Base-by-base conservation (phyloP, 805 yeast species). In the Zygoascus biomembranicola region DNA sequence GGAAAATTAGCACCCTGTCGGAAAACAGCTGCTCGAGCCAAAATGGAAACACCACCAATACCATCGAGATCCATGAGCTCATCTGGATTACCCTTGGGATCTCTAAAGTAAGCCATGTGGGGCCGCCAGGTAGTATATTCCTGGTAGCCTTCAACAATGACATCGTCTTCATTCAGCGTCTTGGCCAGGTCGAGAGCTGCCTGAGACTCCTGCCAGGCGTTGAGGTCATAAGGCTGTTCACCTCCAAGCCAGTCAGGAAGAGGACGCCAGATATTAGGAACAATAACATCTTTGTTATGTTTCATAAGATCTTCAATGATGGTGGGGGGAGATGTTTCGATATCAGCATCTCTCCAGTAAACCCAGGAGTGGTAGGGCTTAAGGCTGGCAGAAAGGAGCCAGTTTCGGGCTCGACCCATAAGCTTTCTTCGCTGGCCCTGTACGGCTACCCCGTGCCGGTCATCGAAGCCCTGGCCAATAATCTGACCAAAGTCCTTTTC, bases 41-140 rank as follows among this genome's bases (percentile, higher is more conserved):
- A 74, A 58, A 92, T 89, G 1, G 96, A 87, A 46, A 92, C 98
- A 58, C 98, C 98, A 20, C 98, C 98, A 59, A 90, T 88, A 51
- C 98, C 98, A 69, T 90, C 97, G 56, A 90, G 74, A 51, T 85
- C 90, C 82, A 92, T 84, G 66, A 87, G 92, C 44, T 84, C 90
- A 65, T 87, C 92, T 1, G 90, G 90, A 69, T 90, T 89, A 28
- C 97, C 97, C 43, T 81, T 81, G 2, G 96, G 95, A 66, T 86
- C 95, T 59, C 97, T 77, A 66, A 92, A 76, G 67, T 92, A 92
- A 0, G 97, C 97, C 59, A 92, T 74, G 70, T 92, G 98, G 2
- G 97, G 95, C 69, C 98, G 80, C 97, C 97, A 92, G 1, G 98
- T 92, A 46, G 95, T 94, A 69, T 89, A 92, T 71, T 92, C 98